Conservation (phyloP, 495 filamentous ascomycete genomes). For the Podospora pseudoanserina region DNA sequence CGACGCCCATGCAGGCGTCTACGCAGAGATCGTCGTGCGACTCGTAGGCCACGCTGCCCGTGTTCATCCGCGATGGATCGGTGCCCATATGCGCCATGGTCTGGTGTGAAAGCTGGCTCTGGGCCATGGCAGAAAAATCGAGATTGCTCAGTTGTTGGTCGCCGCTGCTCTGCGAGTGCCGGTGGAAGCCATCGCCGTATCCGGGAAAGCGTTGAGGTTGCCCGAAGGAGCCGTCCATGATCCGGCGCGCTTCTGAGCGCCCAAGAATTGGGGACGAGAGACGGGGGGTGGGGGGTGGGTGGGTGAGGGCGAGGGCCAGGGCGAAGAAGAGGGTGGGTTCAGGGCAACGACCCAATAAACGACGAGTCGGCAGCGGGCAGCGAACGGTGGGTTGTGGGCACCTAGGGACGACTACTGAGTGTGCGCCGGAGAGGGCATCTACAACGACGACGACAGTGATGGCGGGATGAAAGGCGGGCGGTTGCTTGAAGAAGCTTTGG, state of each 20-base stretch:
- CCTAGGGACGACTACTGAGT: not conserved
- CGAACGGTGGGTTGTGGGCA: not conserved
- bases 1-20: conserved; percentile 36
- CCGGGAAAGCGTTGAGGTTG: conserved; percentile 20
- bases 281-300: not conserved
- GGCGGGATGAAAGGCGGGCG: not conserved
- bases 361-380: not conserved
- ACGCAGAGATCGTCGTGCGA: conserved; percentile 45
- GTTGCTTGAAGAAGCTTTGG: conserved; percentile 5
- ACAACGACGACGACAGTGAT: not conserved
- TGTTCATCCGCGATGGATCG: conserved; percentile 12
- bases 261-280: not conserved
- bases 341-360: not conserved
- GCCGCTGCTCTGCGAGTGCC: conserved; percentile 25
- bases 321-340: not conserved
- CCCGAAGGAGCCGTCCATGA: conserved; percentile 27
- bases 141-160: not conserved
- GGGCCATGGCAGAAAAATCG: not conserved
- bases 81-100: conserved; percentile 3
- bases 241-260: conserved; percentile 10
- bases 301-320: not conserved
- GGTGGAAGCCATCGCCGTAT: conserved; percentile 21
- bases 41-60: conserved; percentile 15
- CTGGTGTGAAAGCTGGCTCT: conserved; percentile 1
- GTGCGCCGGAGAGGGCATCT: not conserved